Conservation (phyloP, 352 stramenopile genomes). For the Peronospora farinosa region DNA sequence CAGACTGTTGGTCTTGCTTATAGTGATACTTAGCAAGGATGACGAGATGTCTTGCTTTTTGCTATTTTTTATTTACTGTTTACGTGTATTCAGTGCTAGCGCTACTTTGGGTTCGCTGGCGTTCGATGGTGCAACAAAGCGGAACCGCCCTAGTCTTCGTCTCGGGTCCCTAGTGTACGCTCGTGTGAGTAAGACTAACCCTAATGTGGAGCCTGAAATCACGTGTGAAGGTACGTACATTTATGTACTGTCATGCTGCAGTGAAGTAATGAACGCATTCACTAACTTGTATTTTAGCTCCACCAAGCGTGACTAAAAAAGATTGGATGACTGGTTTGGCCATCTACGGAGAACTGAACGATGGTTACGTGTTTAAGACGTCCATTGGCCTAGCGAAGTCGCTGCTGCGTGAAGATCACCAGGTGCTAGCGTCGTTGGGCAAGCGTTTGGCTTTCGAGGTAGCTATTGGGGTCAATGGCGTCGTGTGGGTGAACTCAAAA, state of each 20-base stretch:
- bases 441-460: slow-evolving; percentile 91
- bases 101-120: slow-evolving; percentile 70
- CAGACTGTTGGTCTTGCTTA: neutral
- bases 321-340: slow-evolving; percentile 98
- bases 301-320: slow-evolving; percentile 85
- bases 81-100: slow-evolving; percentile 36
- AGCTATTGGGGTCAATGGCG: slow-evolving; percentile 92
- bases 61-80: slow-evolving; percentile 1
- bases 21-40: neutral
- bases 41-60: neutral
- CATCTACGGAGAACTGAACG: slow-evolving; percentile 93
- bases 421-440: slow-evolving; percentile 82
- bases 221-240: slow-evolving; percentile 85
- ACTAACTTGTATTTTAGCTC: slow-evolving; percentile 39
- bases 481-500: slow-evolving; percentile 92
- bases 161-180: slow-evolving; percentile 93
- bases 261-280: slow-evolving; percentile 7
- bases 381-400: slow-evolving; percentile 72
- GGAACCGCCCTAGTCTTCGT: slow-evolving; percentile 92
- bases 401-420: slow-evolving; percentile 61
- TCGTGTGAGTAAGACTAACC: slow-evolving; percentile 82
- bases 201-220: slow-evolving; percentile 90
- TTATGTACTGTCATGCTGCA: slow-evolving; percentile 5
- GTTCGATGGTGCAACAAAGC: slow-evolving; percentile 97
- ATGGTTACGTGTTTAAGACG: slow-evolving; percentile 88